These are phyloP conservation scores for Alternaria sp. DNA, from an alignment of 2,329 filamentous ascomycete species.

Conservation along the genomic window DNA sequence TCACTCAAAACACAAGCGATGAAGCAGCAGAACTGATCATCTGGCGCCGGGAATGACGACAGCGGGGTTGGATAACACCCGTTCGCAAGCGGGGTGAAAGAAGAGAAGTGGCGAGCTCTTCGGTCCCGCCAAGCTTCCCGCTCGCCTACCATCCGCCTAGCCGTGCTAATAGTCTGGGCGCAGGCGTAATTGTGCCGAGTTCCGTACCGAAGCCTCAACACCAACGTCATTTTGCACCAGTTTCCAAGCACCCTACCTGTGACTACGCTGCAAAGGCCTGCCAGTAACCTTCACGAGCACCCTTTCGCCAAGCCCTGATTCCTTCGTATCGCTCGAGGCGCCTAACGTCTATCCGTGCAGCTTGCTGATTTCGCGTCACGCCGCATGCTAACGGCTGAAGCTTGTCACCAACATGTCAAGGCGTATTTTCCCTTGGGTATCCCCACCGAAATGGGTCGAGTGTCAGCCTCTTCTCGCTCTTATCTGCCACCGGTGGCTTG, in stretches of 20 bases:
- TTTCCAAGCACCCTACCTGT: constrained; percentile 14
- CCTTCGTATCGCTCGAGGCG: constrained; percentile 9
- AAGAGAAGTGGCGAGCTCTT: constrained; percentile 4
- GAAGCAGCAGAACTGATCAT: not conserved
- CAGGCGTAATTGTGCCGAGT: constrained; percentile 21
- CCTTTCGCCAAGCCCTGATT: constrained; percentile 26
- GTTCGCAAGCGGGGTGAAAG: constrained; percentile 9
- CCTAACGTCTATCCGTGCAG: constrained; percentile 6
- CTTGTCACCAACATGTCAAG: constrained; percentile 28
- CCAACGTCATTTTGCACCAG: constrained; percentile 27
- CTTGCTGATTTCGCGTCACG: constrained; percentile 22
- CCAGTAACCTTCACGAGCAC: constrained; percentile 20
- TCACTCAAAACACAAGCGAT: not conserved
- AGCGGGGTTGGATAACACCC: constrained; percentile 1
- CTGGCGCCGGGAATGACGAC: constrained; percentile 11
- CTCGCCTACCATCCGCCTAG: constrained; percentile 32
- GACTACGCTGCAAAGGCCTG: constrained; percentile 5
- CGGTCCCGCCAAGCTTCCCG: constrained; percentile 15
- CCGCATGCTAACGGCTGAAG: constrained; percentile 32
- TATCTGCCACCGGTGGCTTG: constrained; percentile 24
- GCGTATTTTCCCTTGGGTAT: constrained; percentile 19
- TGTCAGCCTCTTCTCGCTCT: constrained; percentile 29
- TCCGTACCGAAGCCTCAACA: constrained; percentile 17
- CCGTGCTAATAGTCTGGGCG: constrained; percentile 20
- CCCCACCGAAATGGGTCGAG: constrained; percentile 22